Evolutionary conservation across 805 yeast species (phyloP), one percentile per base, ranked within the genome.

Genomic region (Candida ulmi): DNA sequence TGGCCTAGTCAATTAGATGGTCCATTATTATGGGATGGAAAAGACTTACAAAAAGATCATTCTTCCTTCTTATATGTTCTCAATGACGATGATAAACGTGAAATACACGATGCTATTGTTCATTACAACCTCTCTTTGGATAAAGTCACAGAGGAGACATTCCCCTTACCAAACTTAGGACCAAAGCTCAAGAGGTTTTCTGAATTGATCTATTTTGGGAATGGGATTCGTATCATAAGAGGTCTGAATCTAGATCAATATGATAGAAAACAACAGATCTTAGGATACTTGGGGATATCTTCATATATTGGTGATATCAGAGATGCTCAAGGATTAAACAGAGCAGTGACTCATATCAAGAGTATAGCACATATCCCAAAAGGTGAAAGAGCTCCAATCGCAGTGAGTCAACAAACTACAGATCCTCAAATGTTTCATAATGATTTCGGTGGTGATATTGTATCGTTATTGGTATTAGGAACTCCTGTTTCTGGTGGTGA

Each of bases 351-450:
- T 5, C 40, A 37, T 37, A 37, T 37, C n/a, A 37, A 37, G 17
- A 30, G 35, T 19, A 32, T 37, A 19, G 40, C 40, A n/a, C 40
- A 37, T 27, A 6, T 37, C 4, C 40, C 40, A 26, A 13, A 15
- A 9, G 32, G 26, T 26, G 3, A 32, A 16, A 31, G 40, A 16
- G 40, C 40, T 3, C 40, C 36, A 3, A 37, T 37, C 19, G 40
- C 33, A 3, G 40, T 37, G 11, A 15, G 24, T 32, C 40, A 37
- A 27, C 40, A 37, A 32, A 37, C 40, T 9, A 37, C 40, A 2
- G 40, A 37, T 27, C 36, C 40, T 4, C 40, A 37, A 17, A 32
- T 37, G 40, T 37, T 32, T 26, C 40, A 37, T 27, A 37, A 37
- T 26, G 40, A 37, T 17, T 32, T 37, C 27, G 40, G 40, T 9